A percentile compares a stretch with the other conserved stretches of the same genome.
Conservation (phyloP, 2,329 filamentous ascomycete species). For the Neofusicoccum sp. region DNA sequence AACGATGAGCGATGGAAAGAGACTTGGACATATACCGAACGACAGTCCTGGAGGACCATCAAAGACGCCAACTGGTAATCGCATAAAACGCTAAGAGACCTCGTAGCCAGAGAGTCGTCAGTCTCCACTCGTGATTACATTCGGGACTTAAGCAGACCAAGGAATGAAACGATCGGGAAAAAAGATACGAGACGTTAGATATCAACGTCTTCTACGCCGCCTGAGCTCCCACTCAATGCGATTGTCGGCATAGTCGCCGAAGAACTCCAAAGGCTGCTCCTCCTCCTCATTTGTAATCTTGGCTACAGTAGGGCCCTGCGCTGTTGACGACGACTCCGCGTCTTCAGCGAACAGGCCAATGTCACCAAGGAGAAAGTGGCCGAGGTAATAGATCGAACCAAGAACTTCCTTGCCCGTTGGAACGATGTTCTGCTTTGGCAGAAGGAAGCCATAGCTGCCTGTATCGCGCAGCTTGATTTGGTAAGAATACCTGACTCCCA, state of each 20-base stretch:
- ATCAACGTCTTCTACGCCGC: conserved; percentile 21
- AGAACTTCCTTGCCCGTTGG: conserved; percentile 88
- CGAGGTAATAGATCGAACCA: conserved; percentile 80
- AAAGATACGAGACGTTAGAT: not conserved
- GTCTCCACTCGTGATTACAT: too few relatives aligned
- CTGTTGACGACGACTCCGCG: not conserved
- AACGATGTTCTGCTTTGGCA: conserved; percentile 84
- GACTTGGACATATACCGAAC: too few relatives aligned
- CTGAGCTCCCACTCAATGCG: conserved; percentile 23
- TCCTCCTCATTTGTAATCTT: conserved; percentile 7
- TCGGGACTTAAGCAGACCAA: not conserved
- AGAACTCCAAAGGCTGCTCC: conserved; percentile 14
- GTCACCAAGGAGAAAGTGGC: conserved; percentile 68
- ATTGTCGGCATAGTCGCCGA: conserved; percentile 7
- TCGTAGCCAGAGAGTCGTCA: not conserved
- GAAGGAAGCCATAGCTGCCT: conserved; percentile 89
- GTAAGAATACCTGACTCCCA: conserved; percentile 81
- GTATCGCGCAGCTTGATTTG: conserved; percentile 94
- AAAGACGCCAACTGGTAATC: not conserved
- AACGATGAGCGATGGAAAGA: too few relatives aligned
- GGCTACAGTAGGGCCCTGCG: not conserved
- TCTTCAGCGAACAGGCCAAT: conserved; percentile 32
- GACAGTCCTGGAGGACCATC: too few relatives aligned
- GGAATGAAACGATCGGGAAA: not conserved
- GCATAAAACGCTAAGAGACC: not conserved